phyloP scores from a whole-genome alignment of 176 grass and related monocot genomes.

The Oryza longistaminata region DNA sequence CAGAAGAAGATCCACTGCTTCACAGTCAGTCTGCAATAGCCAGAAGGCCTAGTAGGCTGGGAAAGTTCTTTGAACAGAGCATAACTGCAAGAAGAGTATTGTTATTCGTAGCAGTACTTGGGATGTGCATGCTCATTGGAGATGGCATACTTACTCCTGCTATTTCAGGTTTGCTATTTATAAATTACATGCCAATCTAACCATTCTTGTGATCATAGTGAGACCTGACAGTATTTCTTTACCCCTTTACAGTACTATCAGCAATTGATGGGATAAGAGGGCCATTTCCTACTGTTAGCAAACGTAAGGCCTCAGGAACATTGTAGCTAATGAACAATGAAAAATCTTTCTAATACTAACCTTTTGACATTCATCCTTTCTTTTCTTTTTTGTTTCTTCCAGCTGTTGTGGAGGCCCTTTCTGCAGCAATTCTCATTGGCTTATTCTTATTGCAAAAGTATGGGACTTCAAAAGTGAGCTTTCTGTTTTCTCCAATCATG shows the following conservation, averaged over 20 bases:
- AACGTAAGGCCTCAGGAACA: constrained; percentile 39
- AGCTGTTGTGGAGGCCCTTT: constrained; percentile 65
- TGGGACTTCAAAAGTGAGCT: constrained; percentile 83
- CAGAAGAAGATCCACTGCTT: constrained; percentile 30
- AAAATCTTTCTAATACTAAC: neutral
- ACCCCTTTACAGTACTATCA: constrained; percentile 57
- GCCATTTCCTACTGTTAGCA: constrained; percentile 64
- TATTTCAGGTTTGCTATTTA: constrained; percentile 60
- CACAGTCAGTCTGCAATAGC: constrained; percentile 12
- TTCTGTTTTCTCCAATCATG: constrained; percentile 90
- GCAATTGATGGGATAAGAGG: constrained; percentile 68
- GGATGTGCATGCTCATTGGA: constrained; percentile 88
- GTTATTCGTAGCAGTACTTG: constrained; percentile 72
- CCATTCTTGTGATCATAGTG: constrained; percentile 6
- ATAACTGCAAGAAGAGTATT: constrained; percentile 67
- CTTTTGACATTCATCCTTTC: constrained; percentile 8
- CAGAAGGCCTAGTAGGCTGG: constrained; percentile 52
- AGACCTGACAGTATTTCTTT: neutral
- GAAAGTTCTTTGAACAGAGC: constrained; percentile 68
- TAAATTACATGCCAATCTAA: constrained; percentile 14
- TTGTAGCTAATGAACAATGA: neutral
- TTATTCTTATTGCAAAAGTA: constrained; percentile 80
- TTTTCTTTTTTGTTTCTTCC: constrained; percentile 19
- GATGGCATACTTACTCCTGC: constrained; percentile 90
- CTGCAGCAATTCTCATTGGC: constrained; percentile 63